A percentile compares a stretch with the other conserved stretches of the same genome.
Evolutionary conservation across 2,329 filamentous ascomycete species (phyloP).

Genomic region (Sporothrix globosa): DNA sequence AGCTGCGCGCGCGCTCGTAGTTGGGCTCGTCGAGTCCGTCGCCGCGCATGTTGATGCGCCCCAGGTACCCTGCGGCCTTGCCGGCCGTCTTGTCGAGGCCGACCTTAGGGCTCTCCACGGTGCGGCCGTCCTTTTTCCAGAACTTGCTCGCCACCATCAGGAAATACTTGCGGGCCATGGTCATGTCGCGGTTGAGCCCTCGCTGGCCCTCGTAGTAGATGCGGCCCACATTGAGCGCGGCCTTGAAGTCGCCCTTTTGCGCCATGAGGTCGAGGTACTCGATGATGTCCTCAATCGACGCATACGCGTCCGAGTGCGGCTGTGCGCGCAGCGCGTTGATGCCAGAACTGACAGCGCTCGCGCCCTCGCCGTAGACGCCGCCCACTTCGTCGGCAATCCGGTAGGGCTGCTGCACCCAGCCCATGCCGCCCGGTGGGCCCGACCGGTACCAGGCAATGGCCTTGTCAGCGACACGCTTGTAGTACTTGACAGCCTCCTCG

Average conservation of each 20-base stretch:
- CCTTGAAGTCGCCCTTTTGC: slow-evolving; percentile 84
- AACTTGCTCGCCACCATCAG: slow-evolving; percentile 76
- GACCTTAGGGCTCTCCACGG: slow-evolving; percentile 68
- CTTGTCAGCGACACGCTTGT: slow-evolving; percentile 92
- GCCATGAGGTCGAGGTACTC: slow-evolving; percentile 92
- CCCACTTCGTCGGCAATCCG: slow-evolving; percentile 88
- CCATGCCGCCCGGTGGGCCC: slow-evolving; percentile 84
- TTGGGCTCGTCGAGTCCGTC: slow-evolving; percentile 78
- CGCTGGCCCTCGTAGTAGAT: slow-evolving; percentile 87
- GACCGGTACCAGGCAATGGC: slow-evolving; percentile 85
- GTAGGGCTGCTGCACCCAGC: slow-evolving; percentile 76
- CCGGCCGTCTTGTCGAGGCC: slow-evolving; percentile 77
- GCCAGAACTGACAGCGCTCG: slow-evolving; percentile 86
- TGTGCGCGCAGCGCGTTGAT: slow-evolving; percentile 75
- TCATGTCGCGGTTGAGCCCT: slow-evolving; percentile 71
- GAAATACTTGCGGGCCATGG: slow-evolving; percentile 78
- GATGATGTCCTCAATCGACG: slow-evolving; percentile 87
- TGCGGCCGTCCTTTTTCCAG: slow-evolving; percentile 78
- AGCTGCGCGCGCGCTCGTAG: slow-evolving; percentile 73
- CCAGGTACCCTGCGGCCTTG: slow-evolving; percentile 84
- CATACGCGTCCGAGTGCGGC: slow-evolving; percentile 77
- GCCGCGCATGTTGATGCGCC: slow-evolving; percentile 85
- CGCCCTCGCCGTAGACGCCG: slow-evolving; percentile 92
- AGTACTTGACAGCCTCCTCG: slow-evolving; percentile 81
- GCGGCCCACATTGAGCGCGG: slow-evolving; percentile 81